phyloP scores from a whole-genome alignment of 768 basidiomycete species.

The Suillus clintonianus region DNA sequence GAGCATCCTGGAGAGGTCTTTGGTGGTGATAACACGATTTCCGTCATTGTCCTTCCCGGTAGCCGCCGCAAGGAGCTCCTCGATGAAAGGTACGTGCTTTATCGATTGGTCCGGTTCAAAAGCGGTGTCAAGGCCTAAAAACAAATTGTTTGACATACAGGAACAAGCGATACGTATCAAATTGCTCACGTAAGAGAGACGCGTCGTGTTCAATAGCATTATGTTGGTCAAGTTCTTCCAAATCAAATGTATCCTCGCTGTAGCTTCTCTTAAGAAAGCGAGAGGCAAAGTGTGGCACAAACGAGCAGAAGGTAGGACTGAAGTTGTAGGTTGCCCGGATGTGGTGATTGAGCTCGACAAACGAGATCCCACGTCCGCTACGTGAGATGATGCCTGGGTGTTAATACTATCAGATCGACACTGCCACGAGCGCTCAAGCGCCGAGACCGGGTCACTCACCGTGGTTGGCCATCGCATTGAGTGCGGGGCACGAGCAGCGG shows the following conservation, averaged over 20 bases:
- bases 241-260: slow-evolving; percentile 56
- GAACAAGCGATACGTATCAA: not conserved
- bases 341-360: slow-evolving; percentile 42
- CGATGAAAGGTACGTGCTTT: slow-evolving; percentile 51
- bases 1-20: slow-evolving; percentile 60
- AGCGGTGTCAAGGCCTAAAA: slow-evolving; percentile 54
- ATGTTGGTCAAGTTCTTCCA: slow-evolving; percentile 69
- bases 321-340: slow-evolving; percentile 71
- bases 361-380: slow-evolving; percentile 69
- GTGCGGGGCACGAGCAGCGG: slow-evolving; percentile 69
- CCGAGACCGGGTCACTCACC: slow-evolving; percentile 40
- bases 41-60: slow-evolving; percentile 58
- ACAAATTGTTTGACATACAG: slow-evolving; percentile 2
- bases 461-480: slow-evolving; percentile 85
- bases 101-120: slow-evolving; percentile 51
- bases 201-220: slow-evolving; percentile 52
- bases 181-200: slow-evolving; percentile 32
- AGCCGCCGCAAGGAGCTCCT: slow-evolving; percentile 62
- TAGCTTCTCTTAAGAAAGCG: slow-evolving; percentile 58
- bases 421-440: not conserved
- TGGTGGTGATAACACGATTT: slow-evolving; percentile 47
- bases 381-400: slow-evolving; percentile 47
- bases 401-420: not conserved
- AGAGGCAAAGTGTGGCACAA: slow-evolving; percentile 64
- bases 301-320: slow-evolving; percentile 63